phyloP scores from a whole-genome alignment of 1,284 basidiomycete species.

The Dichomitus squalens region DNA sequence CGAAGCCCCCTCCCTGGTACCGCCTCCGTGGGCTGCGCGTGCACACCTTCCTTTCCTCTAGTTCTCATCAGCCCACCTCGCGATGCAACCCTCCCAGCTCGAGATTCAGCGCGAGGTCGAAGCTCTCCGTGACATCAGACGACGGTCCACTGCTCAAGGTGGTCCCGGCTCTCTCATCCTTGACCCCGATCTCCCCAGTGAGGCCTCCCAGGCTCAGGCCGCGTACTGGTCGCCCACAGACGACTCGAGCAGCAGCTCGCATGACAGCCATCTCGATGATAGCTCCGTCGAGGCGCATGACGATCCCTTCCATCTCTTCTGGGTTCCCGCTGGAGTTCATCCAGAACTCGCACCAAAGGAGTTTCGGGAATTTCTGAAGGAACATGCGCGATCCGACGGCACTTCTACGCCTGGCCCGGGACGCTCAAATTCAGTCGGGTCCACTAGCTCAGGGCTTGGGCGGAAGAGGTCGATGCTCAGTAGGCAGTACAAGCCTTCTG shows the following conservation, averaged over 20 bases:
- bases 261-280: slow-evolving; percentile 21
- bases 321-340: slow-evolving; percentile 95
- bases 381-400: slow-evolving; percentile 77
- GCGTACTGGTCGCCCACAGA: slow-evolving; percentile 50
- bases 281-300: slow-evolving; percentile 37
- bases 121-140: slow-evolving; percentile 78
- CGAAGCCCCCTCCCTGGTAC: neutral
- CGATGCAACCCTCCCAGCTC: slow-evolving; percentile 76
- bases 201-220: slow-evolving; percentile 54
- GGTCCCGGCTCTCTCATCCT: slow-evolving; percentile 80
- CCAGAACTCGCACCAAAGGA: slow-evolving; percentile 97
- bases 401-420: slow-evolving; percentile 34
- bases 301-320: slow-evolving; percentile 89
- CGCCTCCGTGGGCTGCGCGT: slow-evolving; percentile 12
- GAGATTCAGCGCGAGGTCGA: slow-evolving; percentile 89
- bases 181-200: slow-evolving; percentile 84
- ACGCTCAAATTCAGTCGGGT: slow-evolving; percentile 40
- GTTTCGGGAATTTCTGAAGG: slow-evolving; percentile 93
- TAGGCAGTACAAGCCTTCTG: slow-evolving; percentile 80
- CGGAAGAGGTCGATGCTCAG: slow-evolving; percentile 91
- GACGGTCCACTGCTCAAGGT: slow-evolving; percentile 73
- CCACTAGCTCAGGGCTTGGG: slow-evolving; percentile 50
- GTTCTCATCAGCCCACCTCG: slow-evolving; percentile 6
- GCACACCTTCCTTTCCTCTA: neutral
- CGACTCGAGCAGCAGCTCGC: slow-evolving; percentile 45